Percentiles rank a stretch among this genome's conserved stretches.
These are phyloP conservation scores for Trichoderma sp. DNA, from an alignment of 2,329 filamentous ascomycete genomes.

Conservation along the genomic window DNA sequence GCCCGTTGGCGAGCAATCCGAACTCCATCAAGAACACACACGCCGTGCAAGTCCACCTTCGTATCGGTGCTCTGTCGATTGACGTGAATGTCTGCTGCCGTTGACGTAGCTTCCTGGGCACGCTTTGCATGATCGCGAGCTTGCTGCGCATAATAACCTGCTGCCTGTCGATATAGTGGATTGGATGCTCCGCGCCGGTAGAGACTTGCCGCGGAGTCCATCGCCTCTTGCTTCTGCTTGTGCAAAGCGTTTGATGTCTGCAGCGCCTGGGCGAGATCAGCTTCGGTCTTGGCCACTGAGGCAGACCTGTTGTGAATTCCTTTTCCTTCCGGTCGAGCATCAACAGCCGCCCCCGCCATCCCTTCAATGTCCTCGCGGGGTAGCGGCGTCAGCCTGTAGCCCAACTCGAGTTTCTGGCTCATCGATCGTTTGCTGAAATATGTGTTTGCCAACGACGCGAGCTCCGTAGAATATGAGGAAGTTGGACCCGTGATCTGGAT, in stretches of 20 bases:
- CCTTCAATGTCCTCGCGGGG: constrained; percentile 23
- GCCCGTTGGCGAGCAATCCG: constrained; percentile 69
- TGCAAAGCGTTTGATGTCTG: constrained; percentile 29
- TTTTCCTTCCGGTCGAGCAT: not conserved
- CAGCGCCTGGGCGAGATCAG: constrained; percentile 29
- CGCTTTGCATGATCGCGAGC: constrained; percentile 61
- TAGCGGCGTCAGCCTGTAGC: constrained; percentile 39
- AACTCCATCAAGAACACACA: constrained; percentile 76
- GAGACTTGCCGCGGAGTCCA: constrained; percentile 40
- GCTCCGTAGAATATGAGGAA: constrained; percentile 37
- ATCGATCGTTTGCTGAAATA: constrained; percentile 41
- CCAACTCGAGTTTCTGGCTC: constrained; percentile 36
- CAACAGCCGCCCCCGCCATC: not conserved
- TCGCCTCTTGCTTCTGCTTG: constrained; percentile 33
- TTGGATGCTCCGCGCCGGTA: constrained; percentile 59
- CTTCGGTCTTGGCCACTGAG: not conserved
- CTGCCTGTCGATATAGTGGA: constrained; percentile 69
- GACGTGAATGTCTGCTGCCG: constrained; percentile 68
- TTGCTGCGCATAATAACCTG: constrained; percentile 70
- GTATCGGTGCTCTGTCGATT: constrained; percentile 59
- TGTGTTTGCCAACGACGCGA: constrained; percentile 41
- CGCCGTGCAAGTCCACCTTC: constrained; percentile 76
- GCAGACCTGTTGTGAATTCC: not conserved
- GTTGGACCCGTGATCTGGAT: constrained; percentile 40
- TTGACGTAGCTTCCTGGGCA: constrained; percentile 57